A percentile compares a stretch with the other conserved stretches of the same genome.
Evolutionary conservation across 164 flowering plant genomes (phyloP).

Genomic region (Dillenia turbinata): DNA sequence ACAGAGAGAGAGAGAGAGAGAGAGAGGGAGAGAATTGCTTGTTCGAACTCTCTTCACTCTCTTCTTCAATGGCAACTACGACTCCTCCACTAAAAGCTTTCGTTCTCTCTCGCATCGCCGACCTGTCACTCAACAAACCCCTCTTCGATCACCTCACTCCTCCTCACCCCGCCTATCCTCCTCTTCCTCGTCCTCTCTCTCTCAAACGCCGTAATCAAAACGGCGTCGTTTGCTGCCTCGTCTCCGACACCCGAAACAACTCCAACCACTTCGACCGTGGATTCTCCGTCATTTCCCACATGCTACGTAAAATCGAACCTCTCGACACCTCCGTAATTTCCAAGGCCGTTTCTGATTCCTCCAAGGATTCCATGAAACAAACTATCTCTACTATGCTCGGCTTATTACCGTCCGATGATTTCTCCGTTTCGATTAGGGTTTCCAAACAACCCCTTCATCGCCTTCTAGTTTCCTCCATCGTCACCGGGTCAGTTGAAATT

Average conservation of each 20-base stretch:
- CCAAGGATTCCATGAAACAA: constrained; percentile 89
- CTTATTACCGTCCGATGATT: constrained; percentile 80
- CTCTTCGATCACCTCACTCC: constrained; percentile 1
- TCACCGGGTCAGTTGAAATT: constrained; percentile 61
- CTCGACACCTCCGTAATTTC: constrained; percentile 66
- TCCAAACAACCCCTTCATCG: constrained; percentile 56
- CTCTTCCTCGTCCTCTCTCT: constrained; percentile 13
- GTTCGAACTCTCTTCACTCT: too few relatives aligned
- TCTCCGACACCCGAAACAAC: constrained; percentile 52
- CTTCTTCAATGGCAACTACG: too few relatives aligned
- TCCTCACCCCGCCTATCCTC: constrained; percentile 7
- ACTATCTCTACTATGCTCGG: constrained; percentile 87
- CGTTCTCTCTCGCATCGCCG: constrained; percentile 24
- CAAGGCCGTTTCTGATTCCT: constrained; percentile 64
- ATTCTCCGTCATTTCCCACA: constrained; percentile 67
- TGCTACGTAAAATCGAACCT: constrained; percentile 66
- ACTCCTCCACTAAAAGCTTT: too few relatives aligned
- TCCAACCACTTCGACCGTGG: constrained; percentile 51
- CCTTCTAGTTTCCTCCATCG: constrained; percentile 66
- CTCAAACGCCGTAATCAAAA: not conserved
- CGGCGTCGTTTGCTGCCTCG: constrained; percentile 38
- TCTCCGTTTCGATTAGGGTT: constrained; percentile 57
- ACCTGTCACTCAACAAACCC: constrained; percentile 14
- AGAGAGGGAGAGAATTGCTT: too few relatives aligned
- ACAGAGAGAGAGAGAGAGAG: too few relatives aligned